Evolutionary conservation across 768 basidiomycete species (phyloP), one percentile per base, ranked within the genome.

Genomic region (Strobilomyces dryophilus): DNA sequence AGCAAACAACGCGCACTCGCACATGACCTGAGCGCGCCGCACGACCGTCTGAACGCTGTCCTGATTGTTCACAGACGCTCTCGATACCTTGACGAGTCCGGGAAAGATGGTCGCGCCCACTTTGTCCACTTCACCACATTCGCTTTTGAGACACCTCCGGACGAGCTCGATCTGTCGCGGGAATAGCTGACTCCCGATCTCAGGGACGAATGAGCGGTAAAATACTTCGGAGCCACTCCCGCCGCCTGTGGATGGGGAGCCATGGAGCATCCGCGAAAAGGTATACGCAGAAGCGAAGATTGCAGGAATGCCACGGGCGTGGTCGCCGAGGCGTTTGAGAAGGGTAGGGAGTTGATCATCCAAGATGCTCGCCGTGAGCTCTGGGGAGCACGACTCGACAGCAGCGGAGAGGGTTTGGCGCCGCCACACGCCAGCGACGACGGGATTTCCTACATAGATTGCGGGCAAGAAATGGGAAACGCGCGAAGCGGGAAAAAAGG

Each of bases 361-460:
- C 42, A 94, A 76, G 63, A 92, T 85, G 66, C 71, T 76, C 27
- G 76, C 61, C 1, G 82, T 77, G 79, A 90, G 87, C 47, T 86
- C 84, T 7, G 83, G 79, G 0, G 88, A 84, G 68, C 84, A 86
- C 1, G 78, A 67, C 32, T 92, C 89, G 48, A 94, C 52, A 8
- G 51, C 51, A 5, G 51, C 51, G 8, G 51, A 52, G 35, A 52
- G 9, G 5, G 51, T 52, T 35, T 52, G 51, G 9, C 51, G 51
- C 21, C 92, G 82, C 92, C 92, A 94, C 18, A 94, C 91, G 37
- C 82, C 80, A 0, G 92, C 92, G n/a, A 94, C 89, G 5, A 89
- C 84, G 12, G 92, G 85, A 62, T 93, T 89, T 47, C 89, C 89
- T 92, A 29, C 10, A 24, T 4, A n/a, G n/a, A 35, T 15, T 11